Base-by-base conservation (phyloP, 352 stramenopile species). In the Achlya hypogyna region DNA sequence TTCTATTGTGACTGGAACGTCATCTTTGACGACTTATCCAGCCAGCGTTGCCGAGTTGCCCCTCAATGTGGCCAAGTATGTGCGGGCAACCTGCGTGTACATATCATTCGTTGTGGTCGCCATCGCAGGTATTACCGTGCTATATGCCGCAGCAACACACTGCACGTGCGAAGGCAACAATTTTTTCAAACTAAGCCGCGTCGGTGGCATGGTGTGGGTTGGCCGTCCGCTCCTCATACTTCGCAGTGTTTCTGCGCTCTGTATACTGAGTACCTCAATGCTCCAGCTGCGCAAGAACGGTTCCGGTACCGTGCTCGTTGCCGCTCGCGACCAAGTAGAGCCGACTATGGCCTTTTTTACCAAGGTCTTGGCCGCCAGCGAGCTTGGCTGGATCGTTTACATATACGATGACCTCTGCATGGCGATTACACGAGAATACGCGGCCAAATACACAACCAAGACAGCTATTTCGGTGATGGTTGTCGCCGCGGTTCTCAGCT, bases 221-320 rank as follows among this genome's bases (percentile, higher is more conserved):
- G 60, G 60, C 20, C 60, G 60, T 9, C 60, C 60, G 6, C 51
- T 67, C 9, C 23, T 67, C 20, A 40, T 67, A 40, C 60, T 67
- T 16, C 60, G 60, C 4, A 25, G 16, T 4, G 38, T 38, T 10
- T 32, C 60, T 5, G 60, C 60, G 0, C 9, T 67, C 22, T 56
- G 22, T 12, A 14, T 67, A 6, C 31, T 67, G 8, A 35, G 40
- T 4, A 67, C 60, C 12, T 18, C 60, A 16, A 56, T 10, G 12
- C 28, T 67, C 6, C 27, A 63, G 6, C 42, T 63, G 6, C 16
- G 34, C 49, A 54, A 54, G 6, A 54, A 16, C 6, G 49, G 49
- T 54, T 54, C 49, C 16, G 6, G 6, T 54, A 54, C 49, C n/a
- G n/a, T n/a, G n/a, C 23, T 54, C 23, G 49, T 54, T 14, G 6